These are phyloP conservation scores for Cornus controversa DNA, from an alignment of 148 eudicot species.

Conservation along the genomic window DNA sequence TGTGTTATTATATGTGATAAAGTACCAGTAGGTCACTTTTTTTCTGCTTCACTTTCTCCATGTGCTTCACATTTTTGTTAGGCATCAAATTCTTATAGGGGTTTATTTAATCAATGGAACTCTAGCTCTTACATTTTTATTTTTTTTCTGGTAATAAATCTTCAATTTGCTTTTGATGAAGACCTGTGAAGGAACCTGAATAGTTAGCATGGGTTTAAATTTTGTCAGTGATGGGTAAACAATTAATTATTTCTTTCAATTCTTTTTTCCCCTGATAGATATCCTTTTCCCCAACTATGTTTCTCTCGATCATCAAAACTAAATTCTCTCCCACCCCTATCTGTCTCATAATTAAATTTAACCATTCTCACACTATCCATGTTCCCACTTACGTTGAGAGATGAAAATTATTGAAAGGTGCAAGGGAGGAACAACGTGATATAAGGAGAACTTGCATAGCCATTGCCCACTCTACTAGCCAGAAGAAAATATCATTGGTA, in stretches of 20 bases:
- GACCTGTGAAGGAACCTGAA: neutral
- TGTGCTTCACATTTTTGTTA: neutral
- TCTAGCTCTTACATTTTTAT: neutral
- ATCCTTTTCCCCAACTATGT: neutral
- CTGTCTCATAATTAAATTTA: no score
- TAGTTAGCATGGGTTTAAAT: neutral
- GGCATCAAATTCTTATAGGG: neutral
- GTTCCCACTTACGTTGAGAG: no score
- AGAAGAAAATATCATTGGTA: no score
- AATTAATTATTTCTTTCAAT: neutral
- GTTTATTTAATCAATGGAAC: neutral
- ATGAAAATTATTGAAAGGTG: no score
- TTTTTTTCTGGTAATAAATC: neutral
- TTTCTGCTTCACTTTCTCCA: conserved; percentile 1
- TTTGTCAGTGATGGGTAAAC: neutral
- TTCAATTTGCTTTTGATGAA: neutral
- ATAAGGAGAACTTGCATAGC: no score
- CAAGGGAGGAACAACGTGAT: no score
- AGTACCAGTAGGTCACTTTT: neutral
- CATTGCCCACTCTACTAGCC: no score
- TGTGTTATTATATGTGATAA: neutral
- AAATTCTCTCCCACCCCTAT: neutral
- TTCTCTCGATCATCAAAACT: neutral
- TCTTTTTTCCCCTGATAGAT: neutral
- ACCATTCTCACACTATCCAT: no score